Conservation (phyloP, 345 rosid genomes). For the Hibiscus syriacus region DNA sequence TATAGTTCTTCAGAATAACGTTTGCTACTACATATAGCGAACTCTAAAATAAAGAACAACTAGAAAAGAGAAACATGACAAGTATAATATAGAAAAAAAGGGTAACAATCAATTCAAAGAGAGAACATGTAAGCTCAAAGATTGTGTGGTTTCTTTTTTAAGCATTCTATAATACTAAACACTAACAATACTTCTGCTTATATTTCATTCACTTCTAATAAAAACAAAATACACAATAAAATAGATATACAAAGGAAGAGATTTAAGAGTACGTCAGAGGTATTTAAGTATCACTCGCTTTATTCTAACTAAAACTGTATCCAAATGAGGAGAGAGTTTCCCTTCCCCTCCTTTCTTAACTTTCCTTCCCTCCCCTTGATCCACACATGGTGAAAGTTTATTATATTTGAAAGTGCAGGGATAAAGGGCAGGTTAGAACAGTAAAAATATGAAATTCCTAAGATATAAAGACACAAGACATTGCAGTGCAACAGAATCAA, state of each 20-base stretch:
- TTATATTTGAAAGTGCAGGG: not conserved
- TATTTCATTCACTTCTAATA: not conserved
- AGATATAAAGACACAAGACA: not conserved
- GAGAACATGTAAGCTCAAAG: not conserved
- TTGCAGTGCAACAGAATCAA: not conserved
- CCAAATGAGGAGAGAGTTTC: not conserved
- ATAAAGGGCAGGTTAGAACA: too few species aligned
- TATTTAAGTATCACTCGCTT: not conserved
- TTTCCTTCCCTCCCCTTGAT: not conserved
- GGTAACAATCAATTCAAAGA: not conserved
- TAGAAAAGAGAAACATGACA: not conserved
- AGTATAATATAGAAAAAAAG: not conserved
- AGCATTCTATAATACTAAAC: not conserved
- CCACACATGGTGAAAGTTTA: not conserved
- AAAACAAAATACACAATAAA: not conserved
- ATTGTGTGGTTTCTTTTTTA: not conserved
- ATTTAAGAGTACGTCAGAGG: not conserved
- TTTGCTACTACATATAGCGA: not conserved
- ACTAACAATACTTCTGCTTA: not conserved
- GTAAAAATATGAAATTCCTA: not conserved
- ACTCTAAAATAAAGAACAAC: not conserved
- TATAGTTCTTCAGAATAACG: conserved; percentile 18
- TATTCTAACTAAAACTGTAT: not conserved
- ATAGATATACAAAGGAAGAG: not conserved
- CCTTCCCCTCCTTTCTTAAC: too few species aligned